Conservation (phyloP, 495 filamentous ascomycete species). For the Jackrogersella multiformis region DNA sequence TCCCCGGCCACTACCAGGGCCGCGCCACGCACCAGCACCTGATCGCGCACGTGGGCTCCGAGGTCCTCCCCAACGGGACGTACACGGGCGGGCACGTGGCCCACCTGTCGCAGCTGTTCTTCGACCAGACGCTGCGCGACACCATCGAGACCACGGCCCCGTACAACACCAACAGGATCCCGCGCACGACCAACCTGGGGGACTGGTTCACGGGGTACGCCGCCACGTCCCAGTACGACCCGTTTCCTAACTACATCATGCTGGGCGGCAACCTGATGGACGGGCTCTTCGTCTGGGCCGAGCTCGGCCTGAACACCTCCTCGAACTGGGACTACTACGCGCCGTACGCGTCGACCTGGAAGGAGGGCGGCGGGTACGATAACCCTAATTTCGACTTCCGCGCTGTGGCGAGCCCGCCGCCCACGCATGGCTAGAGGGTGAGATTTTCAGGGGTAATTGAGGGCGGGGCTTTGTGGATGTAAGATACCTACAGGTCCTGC, state of each 20-base stretch:
- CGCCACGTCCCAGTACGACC: constrained; percentile 51
- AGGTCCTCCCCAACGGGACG: constrained; percentile 54
- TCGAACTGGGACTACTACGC: constrained; percentile 49
- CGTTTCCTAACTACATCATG: constrained; percentile 54
- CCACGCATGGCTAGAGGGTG: constrained; percentile 37
- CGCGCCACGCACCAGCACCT: constrained; percentile 69
- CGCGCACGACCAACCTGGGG: constrained; percentile 55
- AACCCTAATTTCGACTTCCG: constrained; percentile 43
- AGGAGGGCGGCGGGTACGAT: constrained; percentile 45
- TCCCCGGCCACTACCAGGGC: constrained; percentile 68
- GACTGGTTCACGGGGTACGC: constrained; percentile 52
- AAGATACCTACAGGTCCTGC: neutral
- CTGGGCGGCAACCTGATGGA: constrained; percentile 59
- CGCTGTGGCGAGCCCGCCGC: constrained; percentile 34
- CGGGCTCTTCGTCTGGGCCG: constrained; percentile 66
- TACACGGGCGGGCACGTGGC: constrained; percentile 57
- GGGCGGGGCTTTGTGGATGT: neutral
- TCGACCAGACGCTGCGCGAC: constrained; percentile 60
- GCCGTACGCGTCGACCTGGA: constrained; percentile 46
- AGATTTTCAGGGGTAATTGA: neutral
- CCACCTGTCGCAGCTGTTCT: constrained; percentile 68
- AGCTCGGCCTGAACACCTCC: constrained; percentile 65
- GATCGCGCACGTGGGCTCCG: constrained; percentile 57
- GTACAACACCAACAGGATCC: constrained; percentile 62
- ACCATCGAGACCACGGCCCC: constrained; percentile 63